Evolutionary conservation across 1,284 basidiomycete species (phyloP).

Genomic region (Moesziomyces sp.): DNA sequence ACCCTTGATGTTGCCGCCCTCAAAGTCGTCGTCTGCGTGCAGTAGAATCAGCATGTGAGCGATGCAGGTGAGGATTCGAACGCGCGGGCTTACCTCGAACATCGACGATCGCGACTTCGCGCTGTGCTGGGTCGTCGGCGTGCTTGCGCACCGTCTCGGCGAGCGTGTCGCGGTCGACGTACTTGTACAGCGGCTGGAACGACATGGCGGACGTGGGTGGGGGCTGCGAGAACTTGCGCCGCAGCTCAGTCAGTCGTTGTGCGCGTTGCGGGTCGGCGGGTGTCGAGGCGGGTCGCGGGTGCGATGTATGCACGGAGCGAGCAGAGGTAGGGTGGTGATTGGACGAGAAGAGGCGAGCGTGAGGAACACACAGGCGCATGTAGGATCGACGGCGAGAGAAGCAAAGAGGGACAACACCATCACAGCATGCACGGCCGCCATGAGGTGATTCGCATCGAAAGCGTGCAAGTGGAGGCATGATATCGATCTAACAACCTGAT

Average conservation of each 20-base stretch:
- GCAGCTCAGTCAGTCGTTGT: slow-evolving; percentile 19
- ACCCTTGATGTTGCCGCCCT: slow-evolving; percentile 67
- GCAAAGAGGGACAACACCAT: neutral
- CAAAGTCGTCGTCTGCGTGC: slow-evolving; percentile 65
- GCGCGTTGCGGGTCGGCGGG: slow-evolving; percentile 8
- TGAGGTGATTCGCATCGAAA: neutral
- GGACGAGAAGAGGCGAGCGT: too few species aligned
- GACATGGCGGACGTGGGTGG: slow-evolving; percentile 32
- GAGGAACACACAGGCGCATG: neutral
- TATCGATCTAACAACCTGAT: too few species aligned
- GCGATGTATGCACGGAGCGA: neutral
- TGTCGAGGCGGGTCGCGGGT: neutral
- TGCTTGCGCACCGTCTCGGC: slow-evolving; percentile 44
- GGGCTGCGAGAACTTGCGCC: slow-evolving; percentile 24
- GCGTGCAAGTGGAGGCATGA: too few species aligned
- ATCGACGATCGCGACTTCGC: slow-evolving; percentile 59
- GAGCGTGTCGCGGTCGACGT: slow-evolving; percentile 54
- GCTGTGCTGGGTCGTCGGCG: slow-evolving; percentile 16
- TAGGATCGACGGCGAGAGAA: neutral
- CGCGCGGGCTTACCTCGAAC: slow-evolving; percentile 50
- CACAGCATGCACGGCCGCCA: neutral
- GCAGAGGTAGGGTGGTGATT: neutral
- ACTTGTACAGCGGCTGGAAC: slow-evolving; percentile 52
- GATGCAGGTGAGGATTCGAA: too few species aligned
- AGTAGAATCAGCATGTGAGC: neutral